These are phyloP conservation scores for Cubamyces sp. DNA, from an alignment of 768 basidiomycete species.

Conservation along the genomic window DNA sequence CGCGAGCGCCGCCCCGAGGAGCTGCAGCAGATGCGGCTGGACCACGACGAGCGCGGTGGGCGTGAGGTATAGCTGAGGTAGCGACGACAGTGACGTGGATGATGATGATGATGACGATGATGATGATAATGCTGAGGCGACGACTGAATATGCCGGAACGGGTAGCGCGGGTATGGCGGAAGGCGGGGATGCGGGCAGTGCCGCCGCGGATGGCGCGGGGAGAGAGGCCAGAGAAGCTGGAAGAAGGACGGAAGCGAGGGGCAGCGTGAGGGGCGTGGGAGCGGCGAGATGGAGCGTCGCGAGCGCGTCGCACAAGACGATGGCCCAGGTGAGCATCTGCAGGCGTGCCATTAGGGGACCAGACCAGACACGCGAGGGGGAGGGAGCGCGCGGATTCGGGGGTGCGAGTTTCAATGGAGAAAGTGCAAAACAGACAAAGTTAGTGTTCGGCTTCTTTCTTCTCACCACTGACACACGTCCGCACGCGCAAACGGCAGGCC, in stretches of 20 bases:
- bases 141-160: no score
- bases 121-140: not conserved
- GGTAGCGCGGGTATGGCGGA: not conserved
- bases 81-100: not conserved
- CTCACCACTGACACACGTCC: no score
- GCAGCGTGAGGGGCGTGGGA: constrained; percentile 23
- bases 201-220: not conserved
- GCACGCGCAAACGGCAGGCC: no score
- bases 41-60: constrained; percentile 10
- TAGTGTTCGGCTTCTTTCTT: constrained; percentile 6
- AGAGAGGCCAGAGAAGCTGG: constrained; percentile 11
- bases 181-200: not conserved
- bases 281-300: constrained; percentile 26
- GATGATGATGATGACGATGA: not conserved
- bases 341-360: no score
- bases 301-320: constrained; percentile 28
- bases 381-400: not conserved
- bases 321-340: constrained; percentile 31
- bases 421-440: constrained; percentile 1
- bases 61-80: not conserved
- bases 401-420: not conserved
- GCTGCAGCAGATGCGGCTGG: constrained; percentile 30
- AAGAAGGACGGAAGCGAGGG: constrained; percentile 18
- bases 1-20: constrained; percentile 35
- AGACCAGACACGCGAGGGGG: not conserved